phyloP scores from a whole-genome alignment of 306 rosid genomes.

The Prunus kanzakura region DNA sequence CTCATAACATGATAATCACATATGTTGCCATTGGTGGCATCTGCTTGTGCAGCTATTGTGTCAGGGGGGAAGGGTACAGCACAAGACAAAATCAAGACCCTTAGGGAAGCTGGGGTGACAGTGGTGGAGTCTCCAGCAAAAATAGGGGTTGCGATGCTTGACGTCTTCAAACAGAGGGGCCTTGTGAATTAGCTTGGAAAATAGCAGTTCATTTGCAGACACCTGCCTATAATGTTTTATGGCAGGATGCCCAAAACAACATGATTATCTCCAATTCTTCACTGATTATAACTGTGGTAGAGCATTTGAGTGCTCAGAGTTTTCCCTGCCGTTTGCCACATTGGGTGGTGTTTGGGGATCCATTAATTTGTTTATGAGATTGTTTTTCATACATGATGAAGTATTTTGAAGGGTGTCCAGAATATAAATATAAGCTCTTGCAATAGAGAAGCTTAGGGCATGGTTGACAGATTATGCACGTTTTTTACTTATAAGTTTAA shows the following conservation, averaged over 20 bases:
- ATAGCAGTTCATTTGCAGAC: neutral
- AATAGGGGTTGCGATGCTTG: constrained; percentile 83
- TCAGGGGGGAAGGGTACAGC: constrained; percentile 99
- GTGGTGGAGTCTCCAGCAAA: constrained; percentile 98
- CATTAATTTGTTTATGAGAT: neutral
- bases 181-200: constrained; percentile 47
- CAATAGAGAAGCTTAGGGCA: neutral
- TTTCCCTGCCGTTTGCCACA: neutral
- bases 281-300: neutral
- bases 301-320: constrained; percentile 8
- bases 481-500: neutral
- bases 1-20: neutral
- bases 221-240: neutral
- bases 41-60: constrained; percentile 81
- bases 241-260: constrained; percentile 14
- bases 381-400: neutral
- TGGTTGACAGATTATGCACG: neutral
- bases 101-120: constrained; percentile 84
- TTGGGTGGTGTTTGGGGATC: neutral
- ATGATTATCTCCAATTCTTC: neutral
- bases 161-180: constrained; percentile 91
- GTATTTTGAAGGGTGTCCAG: neutral
- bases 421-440: neutral
- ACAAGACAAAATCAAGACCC: constrained; percentile 84
- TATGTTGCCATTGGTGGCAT: neutral